Percentiles rank a stretch among this genome's conserved stretches.
These are phyloP conservation scores for Colletotrichum somersetense DNA, from an alignment of 2,329 filamentous ascomycete species.

Conservation along the genomic window DNA sequence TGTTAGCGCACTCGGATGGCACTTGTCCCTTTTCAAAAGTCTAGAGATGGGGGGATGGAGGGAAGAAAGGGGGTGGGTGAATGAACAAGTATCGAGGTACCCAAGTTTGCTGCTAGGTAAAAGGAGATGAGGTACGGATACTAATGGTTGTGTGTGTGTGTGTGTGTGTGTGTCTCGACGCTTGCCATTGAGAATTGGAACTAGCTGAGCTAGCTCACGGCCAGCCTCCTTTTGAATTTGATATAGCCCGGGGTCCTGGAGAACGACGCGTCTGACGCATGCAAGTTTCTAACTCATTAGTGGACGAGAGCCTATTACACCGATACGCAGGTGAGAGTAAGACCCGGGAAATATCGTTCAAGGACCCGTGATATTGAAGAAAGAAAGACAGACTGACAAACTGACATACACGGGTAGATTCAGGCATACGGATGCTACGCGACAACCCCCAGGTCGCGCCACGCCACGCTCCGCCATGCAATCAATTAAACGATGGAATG, in stretches of 20 bases:
- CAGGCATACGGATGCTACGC: not conserved
- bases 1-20: constrained; percentile 1
- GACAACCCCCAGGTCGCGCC: constrained; percentile 9
- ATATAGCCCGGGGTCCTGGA: not conserved
- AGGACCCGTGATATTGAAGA: not conserved
- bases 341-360: not conserved
- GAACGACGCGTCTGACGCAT: constrained; percentile 5
- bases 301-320: not conserved
- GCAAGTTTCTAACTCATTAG: constrained; percentile 2
- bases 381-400: not conserved
- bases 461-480: constrained; percentile 15
- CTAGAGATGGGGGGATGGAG: not conserved
- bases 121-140: not conserved
- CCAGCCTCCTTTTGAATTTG: not conserved
- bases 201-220: not conserved
- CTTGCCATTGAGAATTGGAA: not conserved
- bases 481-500: constrained; percentile 26
- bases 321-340: not conserved
- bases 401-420: not conserved
- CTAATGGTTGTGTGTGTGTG: not conserved
- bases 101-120: not conserved
- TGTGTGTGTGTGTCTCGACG: not conserved
- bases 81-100: not conserved
- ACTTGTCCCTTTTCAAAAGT: not conserved
- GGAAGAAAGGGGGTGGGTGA: not conserved